Base-by-base conservation (phyloP, 805 yeast species). In the Teunomyces panamensis region DNA sequence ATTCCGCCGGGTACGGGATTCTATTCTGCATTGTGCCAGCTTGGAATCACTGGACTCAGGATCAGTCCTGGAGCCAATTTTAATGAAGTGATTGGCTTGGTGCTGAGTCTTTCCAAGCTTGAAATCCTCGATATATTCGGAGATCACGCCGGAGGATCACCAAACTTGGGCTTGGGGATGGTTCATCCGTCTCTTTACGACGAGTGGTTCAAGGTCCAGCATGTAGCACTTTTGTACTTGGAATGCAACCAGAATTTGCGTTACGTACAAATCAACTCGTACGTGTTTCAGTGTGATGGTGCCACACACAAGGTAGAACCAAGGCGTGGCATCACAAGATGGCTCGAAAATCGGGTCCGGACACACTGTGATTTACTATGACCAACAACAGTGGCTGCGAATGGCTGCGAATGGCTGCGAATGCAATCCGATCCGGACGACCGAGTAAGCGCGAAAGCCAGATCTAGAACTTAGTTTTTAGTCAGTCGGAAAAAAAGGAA, bases 121-220 rank as follows among this genome's bases (percentile, higher is more conserved):
- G 44, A 53, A 13, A 65, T 58, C 29, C 56, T 81, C 7, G 78
- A 78, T 58, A 59, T 80, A 2, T 70, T 74, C 44, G 84, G 84
- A 0, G 57, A 73, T 14, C 70, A 73, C 20, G 75, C 84, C 0
- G 79, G 81, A 1, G 81, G 80, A 1, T 67, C 75, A 1, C 84
- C 83, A 16, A 76, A 78, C 52, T 59, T 75, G 68, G 85, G 84
- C 0, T 60, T 78, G 17, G 83, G 79, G 10, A 77, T 74, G 61
- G 65, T 69, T 2, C 79, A 79, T 55, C 81, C 81, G 9, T 78
- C 79, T 4, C 67, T 81, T 3, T 73, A 71, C 56, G 85, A 81
- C 57, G 78, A 76, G 49, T 80, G 85, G 85, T 69, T 71, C 50
- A 69, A 78, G 47, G 79, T 80, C 2, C 81, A 78, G 53, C 81